Evolutionary conservation across 148 eudicot species (phyloP).

Genomic region (Gaultheria prostrata): DNA sequence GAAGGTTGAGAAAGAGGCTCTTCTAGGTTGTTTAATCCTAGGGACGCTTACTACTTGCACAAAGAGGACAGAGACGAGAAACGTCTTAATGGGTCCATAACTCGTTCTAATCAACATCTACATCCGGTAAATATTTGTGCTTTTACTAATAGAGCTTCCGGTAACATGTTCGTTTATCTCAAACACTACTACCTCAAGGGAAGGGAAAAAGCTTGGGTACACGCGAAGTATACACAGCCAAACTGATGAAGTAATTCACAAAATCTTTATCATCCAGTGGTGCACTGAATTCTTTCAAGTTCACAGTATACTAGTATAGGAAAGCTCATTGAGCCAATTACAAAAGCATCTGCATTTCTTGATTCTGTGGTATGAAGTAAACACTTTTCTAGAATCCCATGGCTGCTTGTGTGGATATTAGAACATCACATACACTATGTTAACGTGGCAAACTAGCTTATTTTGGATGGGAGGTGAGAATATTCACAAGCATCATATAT

Average conservation of each 20-base stretch:
- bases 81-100: neutral
- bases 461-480: slow-evolving; percentile 27
- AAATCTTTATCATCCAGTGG: neutral
- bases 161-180: neutral
- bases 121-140: neutral
- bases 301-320: neutral
- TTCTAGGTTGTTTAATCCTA: too few relatives aligned
- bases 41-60: neutral
- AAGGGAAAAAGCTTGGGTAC: neutral
- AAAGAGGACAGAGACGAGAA: neutral
- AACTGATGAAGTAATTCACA: neutral
- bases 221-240: neutral
- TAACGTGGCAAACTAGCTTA: slow-evolving; percentile 18
- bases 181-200: neutral
- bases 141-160: neutral
- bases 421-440: neutral
- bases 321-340: neutral
- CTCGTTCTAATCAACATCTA: neutral
- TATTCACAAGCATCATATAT: slow-evolving; percentile 35
- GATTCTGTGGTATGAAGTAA: neutral
- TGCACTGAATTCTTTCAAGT: neutral
- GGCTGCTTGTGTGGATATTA: neutral
- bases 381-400: neutral
- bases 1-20: too few relatives aligned
- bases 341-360: neutral